These are phyloP conservation scores for Tephrocybe sp. DNA, from an alignment of 768 basidiomycete species.

Conservation along the genomic window DNA sequence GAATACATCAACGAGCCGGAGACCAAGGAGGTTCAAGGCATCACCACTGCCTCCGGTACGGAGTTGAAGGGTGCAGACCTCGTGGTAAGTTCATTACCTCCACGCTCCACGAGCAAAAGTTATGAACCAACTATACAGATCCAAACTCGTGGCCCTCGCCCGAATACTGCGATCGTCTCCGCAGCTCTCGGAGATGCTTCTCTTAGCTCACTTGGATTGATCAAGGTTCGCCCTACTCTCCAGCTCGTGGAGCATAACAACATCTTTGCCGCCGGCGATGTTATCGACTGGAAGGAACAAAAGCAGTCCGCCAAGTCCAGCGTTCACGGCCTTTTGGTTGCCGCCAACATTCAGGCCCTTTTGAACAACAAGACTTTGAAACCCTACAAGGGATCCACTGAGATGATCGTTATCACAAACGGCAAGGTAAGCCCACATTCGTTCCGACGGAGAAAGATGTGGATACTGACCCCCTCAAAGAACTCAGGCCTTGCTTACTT, in stretches of 20 bases:
- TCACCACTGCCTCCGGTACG: slow-evolving; percentile 54
- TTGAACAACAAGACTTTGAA: slow-evolving; percentile 35
- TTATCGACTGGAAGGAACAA: slow-evolving; percentile 65
- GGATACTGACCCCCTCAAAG: slow-evolving; percentile 25
- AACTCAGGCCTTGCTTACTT: slow-evolving; percentile 42
- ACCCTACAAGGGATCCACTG: slow-evolving; percentile 48
- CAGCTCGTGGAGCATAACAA: slow-evolving; percentile 50
- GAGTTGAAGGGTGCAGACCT: slow-evolving; percentile 50
- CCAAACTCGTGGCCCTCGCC: slow-evolving; percentile 41
- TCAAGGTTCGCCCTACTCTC: slow-evolving; percentile 58
- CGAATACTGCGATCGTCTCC: slow-evolving; percentile 52
- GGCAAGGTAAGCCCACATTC: slow-evolving; percentile 44
- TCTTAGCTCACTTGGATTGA: slow-evolving; percentile 38
- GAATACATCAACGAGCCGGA: slow-evolving; percentile 52
- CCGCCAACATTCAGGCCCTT: slow-evolving; percentile 47
- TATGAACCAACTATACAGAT: slow-evolving; percentile 24
- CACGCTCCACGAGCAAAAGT: background rate
- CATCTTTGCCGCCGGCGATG: slow-evolving; percentile 69
- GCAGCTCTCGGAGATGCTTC: slow-evolving; percentile 35
- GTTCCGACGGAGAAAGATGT: background rate
- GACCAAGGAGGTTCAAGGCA: slow-evolving; percentile 37
- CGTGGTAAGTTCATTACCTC: slow-evolving; percentile 41
- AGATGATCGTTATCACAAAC: slow-evolving; percentile 58
- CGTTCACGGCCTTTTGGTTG: slow-evolving; percentile 45
- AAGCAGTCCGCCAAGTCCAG: slow-evolving; percentile 52